Evolutionary conservation across 441 rosid species (phyloP).

Genomic region (Syzygium syzygioides): DNA sequence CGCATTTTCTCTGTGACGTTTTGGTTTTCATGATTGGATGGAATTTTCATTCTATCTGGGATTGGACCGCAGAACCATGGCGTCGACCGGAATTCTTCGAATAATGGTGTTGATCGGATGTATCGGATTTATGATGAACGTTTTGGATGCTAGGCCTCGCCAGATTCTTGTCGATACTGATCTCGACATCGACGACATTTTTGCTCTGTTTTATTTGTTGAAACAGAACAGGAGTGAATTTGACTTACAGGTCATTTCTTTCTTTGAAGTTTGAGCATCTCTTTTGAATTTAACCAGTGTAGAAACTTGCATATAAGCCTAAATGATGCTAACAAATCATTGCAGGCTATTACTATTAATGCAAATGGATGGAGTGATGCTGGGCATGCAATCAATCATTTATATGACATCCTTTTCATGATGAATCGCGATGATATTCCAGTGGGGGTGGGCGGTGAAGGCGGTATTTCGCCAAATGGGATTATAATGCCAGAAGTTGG

Average conservation of each 20-base stretch:
- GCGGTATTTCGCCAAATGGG: slow-evolving; percentile 20
- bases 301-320: neutral
- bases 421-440: slow-evolving; percentile 28
- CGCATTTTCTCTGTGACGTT: neutral
- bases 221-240: slow-evolving; percentile 16
- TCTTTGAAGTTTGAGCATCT: neutral
- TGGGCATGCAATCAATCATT: slow-evolving; percentile 28
- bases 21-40: neutral
- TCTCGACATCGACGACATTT: slow-evolving; percentile 25
- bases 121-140: neutral
- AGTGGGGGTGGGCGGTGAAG: slow-evolving; percentile 37
- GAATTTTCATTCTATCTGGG: neutral
- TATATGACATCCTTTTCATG: slow-evolving; percentile 29
- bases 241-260: slow-evolving; percentile 17
- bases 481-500: slow-evolving; percentile 25
- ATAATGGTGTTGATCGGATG: neutral
- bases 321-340: neutral
- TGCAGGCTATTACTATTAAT: slow-evolving; percentile 25
- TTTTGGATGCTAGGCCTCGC: slow-evolving; percentile 10
- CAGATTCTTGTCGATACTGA: slow-evolving; percentile 30
- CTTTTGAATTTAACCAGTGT: neutral
- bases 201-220: slow-evolving; percentile 25
- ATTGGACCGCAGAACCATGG: neutral
- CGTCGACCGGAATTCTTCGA: neutral
- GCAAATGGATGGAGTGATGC: slow-evolving; percentile 35